Base-by-base conservation (phyloP, 441 rosid genomes). In the Populus trichocarpa region DNA sequence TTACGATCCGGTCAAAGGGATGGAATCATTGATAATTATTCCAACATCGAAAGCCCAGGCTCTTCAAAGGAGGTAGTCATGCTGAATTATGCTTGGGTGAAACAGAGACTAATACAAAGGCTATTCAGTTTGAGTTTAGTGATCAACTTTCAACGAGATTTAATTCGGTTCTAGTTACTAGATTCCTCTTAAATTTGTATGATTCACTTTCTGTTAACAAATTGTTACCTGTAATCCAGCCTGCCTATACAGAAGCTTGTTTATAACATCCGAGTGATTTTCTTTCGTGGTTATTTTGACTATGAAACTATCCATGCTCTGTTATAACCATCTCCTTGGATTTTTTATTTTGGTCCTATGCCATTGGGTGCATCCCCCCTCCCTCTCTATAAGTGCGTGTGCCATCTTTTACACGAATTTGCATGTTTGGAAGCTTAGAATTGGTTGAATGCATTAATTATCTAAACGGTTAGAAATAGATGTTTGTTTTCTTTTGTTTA, bases 21-120 rank as follows among this genome's bases (percentile, higher is more conserved):
- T 96, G 88, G 99, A 96, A 81, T 89, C 98, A 36, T 85, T 96
- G 87, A 81, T 85, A 79, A 78, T 94, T 69, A 83, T 94, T 85
- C 99, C 98, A 79, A 86, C 90, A 74, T 96, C 98, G 69, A 94
- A 96, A 85, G 96, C 99, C 25, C 98, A 96, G 82, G 89, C 98
- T 53, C 91, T 91, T 84, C 98, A 96, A 82, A 89, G 99, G 85
- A 93, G 98, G 98, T 95, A 88, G 64, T 77, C 25, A 2, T 69
- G 14, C 46, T 50, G 64, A 57, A 70, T 69, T 72, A 70, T 67
- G 63, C 71, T 28, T 76, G 2, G 57, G 57, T 72, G 57, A 65
- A 68, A 61, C 20, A 28, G 8, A 33, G 13, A 20, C 14, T 71
- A 59, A 25, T 20, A 66, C 30, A 71, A 8, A 66, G 66, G 75